Conservation (phyloP, 2,329 filamentous ascomycete genomes). For the Dactylonectria macrodidyma region DNA sequence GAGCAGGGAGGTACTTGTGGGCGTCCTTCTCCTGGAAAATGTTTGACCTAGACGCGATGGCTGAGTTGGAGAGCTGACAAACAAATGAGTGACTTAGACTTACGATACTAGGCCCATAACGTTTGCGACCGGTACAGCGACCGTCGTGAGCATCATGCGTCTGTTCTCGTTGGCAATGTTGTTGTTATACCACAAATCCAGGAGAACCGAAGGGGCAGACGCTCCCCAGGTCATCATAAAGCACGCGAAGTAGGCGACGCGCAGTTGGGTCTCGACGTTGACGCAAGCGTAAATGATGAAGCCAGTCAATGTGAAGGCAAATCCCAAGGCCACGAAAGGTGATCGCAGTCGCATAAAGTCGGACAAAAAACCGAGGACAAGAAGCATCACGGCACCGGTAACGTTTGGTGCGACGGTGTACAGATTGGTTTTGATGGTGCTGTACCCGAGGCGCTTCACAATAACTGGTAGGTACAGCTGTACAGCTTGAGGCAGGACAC, state of each 20-base stretch:
- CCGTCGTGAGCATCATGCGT: slow-evolving; percentile 77
- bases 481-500: slow-evolving; percentile 71
- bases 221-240: slow-evolving; percentile 91
- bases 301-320: slow-evolving; percentile 81
- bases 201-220: slow-evolving; percentile 79
- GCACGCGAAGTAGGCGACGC: slow-evolving; percentile 80
- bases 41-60: slow-evolving; percentile 14
- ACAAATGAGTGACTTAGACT: not conserved
- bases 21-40: slow-evolving; percentile 32
- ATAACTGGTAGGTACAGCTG: slow-evolving; percentile 70
- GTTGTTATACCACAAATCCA: slow-evolving; percentile 81
- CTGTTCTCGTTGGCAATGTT: slow-evolving; percentile 84
- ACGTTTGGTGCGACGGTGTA: slow-evolving; percentile 88
- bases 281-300: slow-evolving; percentile 86
- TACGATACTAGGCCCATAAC: slow-evolving; percentile 64
- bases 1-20: slow-evolving; percentile 27
- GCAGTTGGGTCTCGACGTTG: slow-evolving; percentile 71
- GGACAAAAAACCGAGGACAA: slow-evolving; percentile 80
- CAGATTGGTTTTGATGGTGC: slow-evolving; percentile 76
- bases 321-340: slow-evolving; percentile 82
- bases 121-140: slow-evolving; percentile 83
- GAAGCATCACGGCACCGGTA: slow-evolving; percentile 79
- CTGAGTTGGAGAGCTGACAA: not conserved
- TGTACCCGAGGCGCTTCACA: slow-evolving; percentile 63
- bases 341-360: slow-evolving; percentile 78